Conservation (phyloP, 768 basidiomycete species). For the Rossbeevera mucosa region DNA sequence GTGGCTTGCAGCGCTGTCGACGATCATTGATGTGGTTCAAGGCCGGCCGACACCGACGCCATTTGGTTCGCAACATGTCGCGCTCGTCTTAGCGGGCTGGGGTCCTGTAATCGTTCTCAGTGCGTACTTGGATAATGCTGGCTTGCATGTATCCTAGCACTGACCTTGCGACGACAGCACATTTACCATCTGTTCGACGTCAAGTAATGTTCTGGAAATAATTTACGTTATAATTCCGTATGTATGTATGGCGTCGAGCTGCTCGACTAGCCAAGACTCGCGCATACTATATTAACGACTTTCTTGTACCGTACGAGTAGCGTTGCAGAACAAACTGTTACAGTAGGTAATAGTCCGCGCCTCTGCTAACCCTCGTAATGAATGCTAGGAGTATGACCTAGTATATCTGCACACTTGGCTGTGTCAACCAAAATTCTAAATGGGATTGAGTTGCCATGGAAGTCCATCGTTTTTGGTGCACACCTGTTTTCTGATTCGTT, state of each 20-base stretch:
- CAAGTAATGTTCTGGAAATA: constrained; percentile 35
- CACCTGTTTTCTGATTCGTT: not conserved
- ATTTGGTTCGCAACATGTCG: constrained; percentile 64
- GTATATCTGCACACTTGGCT: not conserved
- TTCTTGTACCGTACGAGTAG: not conserved
- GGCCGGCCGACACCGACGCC: constrained; percentile 39
- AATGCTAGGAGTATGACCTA: too few relatives aligned
- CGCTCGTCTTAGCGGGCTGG: constrained; percentile 56
- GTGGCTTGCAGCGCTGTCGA: constrained; percentile 45
- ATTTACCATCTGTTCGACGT: constrained; percentile 36
- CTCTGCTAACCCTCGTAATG: not conserved
- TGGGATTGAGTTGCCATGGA: not conserved
- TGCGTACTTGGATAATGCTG: constrained; percentile 8
- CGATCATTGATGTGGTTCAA: constrained; percentile 46
- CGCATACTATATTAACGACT: too few relatives aligned
- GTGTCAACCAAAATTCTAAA: not conserved
- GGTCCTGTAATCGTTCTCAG: constrained; percentile 55
- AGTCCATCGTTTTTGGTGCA: not conserved
- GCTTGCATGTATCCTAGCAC: not conserved
- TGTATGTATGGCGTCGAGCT: not conserved
- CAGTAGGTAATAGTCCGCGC: not conserved
- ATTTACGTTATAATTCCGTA: not conserved
- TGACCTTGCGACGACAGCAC: constrained; percentile 26
- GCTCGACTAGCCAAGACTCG: too few relatives aligned
- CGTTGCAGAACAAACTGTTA: not conserved